Evolutionary conservation across 106 monocot genomes (phyloP), one percentile per base, ranked within the genome.

Genomic region (Chionographis japonica): DNA sequence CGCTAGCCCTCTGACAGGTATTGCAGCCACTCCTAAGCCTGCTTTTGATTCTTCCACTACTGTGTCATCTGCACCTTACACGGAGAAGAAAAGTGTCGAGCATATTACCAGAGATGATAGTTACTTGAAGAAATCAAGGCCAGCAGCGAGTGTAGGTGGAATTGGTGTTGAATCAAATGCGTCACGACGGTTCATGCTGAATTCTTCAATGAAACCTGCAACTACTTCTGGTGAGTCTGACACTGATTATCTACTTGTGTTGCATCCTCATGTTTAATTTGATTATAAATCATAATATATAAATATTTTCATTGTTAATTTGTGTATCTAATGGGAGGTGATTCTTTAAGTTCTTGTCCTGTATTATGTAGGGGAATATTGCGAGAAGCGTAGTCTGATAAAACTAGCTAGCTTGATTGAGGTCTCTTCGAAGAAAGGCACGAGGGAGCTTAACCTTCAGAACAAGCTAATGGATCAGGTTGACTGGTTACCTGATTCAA

Each of bases 391-490:
- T 5, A 76, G 72, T 52, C 76, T 81, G 14, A 67, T 72, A 27
- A 76, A 58, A 15, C 68, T 81, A 63, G 81, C 76, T 68, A 55
- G 66, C 43, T 72, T 81, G 66, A 81, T 81, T 42, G 81, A 76
- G 71, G 61, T 58, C 37, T 67, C 54, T 27, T 58, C 79, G 16
- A 84, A 84, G 73, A 80, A 80, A 72, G 71, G 72, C 12, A 60
- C 80, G 27, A 27, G 15, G 37, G 72, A 73, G 7, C 76, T 84
- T 14, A 58, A 70, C 57, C 84, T 84, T 56, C 71, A 65, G 53
- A 67, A 74, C 55, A 84, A 84, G 73, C 71, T 84, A 37, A 73
- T 69, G 76, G 75, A 84, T 69, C 72, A 84, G 58, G 39, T 84
- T 60, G 69, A 69, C 12, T 77, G 79, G 84, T 58, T 84, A 54